Evolutionary conservation across 176 grass and related monocot species (phyloP).

Genomic region (Oropetium thomaeum): DNA sequence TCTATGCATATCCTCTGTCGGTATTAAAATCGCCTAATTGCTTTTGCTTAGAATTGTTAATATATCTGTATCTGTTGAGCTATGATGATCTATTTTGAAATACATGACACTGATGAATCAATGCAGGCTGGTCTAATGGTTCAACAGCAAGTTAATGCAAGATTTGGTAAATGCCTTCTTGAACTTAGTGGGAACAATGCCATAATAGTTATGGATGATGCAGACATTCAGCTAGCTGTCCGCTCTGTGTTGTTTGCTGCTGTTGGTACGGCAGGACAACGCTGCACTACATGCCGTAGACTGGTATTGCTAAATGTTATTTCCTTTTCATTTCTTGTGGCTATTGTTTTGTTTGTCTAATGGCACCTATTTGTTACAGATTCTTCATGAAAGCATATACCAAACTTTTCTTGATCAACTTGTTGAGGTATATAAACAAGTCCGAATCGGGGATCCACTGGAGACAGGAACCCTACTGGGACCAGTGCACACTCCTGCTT

Average conservation of each 20-base stretch:
- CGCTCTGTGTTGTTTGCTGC: conserved; percentile 95
- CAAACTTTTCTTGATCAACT: conserved; percentile 87
- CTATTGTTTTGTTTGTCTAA: conserved; percentile 26
- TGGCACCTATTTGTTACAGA: conserved; percentile 34
- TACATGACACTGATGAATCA: conserved; percentile 9
- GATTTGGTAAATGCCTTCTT: conserved; percentile 97
- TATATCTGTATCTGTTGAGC: not conserved
- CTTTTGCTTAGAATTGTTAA: not conserved
- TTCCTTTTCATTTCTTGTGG: not conserved
- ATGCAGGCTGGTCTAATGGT: conserved; percentile 87
- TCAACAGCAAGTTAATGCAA: conserved; percentile 69
- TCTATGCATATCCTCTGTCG: not conserved
- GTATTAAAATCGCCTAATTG: not conserved
- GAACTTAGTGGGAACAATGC: conserved; percentile 99
- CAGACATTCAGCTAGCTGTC: conserved; percentile 92
- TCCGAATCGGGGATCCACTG: conserved; percentile 88
- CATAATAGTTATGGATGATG: conserved; percentile 99
- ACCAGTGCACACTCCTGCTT: conserved; percentile 80
- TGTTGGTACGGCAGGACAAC: conserved; percentile 96
- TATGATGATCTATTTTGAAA: not conserved
- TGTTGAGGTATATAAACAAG: conserved; percentile 94
- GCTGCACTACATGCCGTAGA: conserved; percentile 96
- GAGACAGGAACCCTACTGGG: conserved; percentile 92
- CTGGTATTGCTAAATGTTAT: conserved; percentile 53
- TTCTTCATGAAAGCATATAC: conserved; percentile 94